Evolutionary conservation across 805 yeast species (phyloP).

Genomic region (Wickerhamomyces silvicola): DNA sequence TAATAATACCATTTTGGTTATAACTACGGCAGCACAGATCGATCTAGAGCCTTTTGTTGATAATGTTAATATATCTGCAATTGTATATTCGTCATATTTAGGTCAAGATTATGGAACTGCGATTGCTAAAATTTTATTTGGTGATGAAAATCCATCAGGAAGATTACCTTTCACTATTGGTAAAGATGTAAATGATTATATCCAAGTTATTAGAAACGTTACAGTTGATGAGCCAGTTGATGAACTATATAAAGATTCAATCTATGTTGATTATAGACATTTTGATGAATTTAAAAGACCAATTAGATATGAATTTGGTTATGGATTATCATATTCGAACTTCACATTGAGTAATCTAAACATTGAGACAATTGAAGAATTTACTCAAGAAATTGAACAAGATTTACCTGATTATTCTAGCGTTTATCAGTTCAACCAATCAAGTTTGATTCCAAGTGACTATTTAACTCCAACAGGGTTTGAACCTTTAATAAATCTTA

Average conservation of each 20-base stretch:
- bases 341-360: slow-evolving; percentile 26
- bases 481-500: slow-evolving; percentile 39
- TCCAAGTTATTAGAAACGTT: slow-evolving; percentile 33
- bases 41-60: slow-evolving; percentile 48
- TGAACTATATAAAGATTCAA: slow-evolving; percentile 18
- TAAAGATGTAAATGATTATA: slow-evolving; percentile 36
- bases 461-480: slow-evolving; percentile 43
- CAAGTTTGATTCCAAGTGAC: slow-evolving; percentile 42
- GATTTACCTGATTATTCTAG: slow-evolving; percentile 38
- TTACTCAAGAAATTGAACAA: slow-evolving; percentile 29
- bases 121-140: slow-evolving; percentile 47
- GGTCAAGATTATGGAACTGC: slow-evolving; percentile 49
- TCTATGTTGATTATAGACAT: slow-evolving; percentile 48
- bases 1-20: slow-evolving; percentile 46
- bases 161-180: slow-evolving; percentile 55
- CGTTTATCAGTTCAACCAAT: slow-evolving; percentile 29
- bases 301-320: slow-evolving; percentile 55
- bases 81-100: slow-evolving; percentile 44
- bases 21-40: slow-evolving; percentile 50
- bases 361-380: slow-evolving; percentile 31
- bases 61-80: slow-evolving; percentile 48
- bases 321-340: slow-evolving; percentile 48
- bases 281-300: slow-evolving; percentile 44
- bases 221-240: slow-evolving; percentile 24
- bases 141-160: slow-evolving; percentile 52